These are phyloP conservation scores for Tuber microsphaerosporum DNA, from an alignment of 495 filamentous ascomycete genomes.

Conservation along the genomic window DNA sequence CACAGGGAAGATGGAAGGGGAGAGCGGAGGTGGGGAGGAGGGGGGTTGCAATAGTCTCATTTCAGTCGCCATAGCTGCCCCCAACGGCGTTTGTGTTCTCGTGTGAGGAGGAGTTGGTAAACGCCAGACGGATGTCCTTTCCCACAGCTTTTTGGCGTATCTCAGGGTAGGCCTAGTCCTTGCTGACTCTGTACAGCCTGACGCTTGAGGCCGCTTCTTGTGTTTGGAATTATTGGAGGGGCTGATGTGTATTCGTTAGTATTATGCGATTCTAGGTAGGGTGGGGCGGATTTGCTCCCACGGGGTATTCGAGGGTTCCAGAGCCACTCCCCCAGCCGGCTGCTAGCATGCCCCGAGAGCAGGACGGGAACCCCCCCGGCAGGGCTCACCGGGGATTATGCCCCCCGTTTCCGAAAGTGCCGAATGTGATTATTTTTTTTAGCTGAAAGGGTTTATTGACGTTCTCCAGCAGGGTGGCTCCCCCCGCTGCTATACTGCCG, in stretches of 20 bases:
- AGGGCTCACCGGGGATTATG: slow-evolving; percentile 46
- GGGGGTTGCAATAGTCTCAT: slow-evolving; percentile 40
- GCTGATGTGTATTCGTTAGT: slow-evolving; percentile 23
- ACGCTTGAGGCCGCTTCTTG: slow-evolving; percentile 40
- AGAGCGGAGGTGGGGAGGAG: no score
- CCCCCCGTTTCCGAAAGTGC: slow-evolving; percentile 58
- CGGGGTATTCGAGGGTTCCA: slow-evolving; percentile 48
- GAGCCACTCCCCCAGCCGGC: slow-evolving; percentile 57
- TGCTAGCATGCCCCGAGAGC: slow-evolving; percentile 53
- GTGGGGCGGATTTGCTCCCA: slow-evolving; percentile 37
- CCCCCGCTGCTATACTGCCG: slow-evolving; percentile 50
- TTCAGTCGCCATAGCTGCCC: slow-evolving; percentile 53
- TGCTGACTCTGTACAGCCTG: slow-evolving; percentile 43
- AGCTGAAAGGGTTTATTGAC: slow-evolving; percentile 51
- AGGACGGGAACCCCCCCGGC: slow-evolving; percentile 45
- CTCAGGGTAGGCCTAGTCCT: slow-evolving; percentile 43
- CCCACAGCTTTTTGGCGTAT: slow-evolving; percentile 39
- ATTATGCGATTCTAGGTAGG: slow-evolving; percentile 10
- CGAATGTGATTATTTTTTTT: slow-evolving; percentile 46
- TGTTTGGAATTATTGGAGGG: slow-evolving; percentile 16
- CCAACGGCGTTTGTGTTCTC: slow-evolving; percentile 57
- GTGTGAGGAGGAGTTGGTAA: slow-evolving; percentile 52
- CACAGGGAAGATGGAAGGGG: slow-evolving; percentile 38
- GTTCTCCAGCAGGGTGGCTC: slow-evolving; percentile 60
- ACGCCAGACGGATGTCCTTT: slow-evolving; percentile 50